Conservation (phyloP, 257 asterid genomes). For the Parsonsia alboflavescens region DNA sequence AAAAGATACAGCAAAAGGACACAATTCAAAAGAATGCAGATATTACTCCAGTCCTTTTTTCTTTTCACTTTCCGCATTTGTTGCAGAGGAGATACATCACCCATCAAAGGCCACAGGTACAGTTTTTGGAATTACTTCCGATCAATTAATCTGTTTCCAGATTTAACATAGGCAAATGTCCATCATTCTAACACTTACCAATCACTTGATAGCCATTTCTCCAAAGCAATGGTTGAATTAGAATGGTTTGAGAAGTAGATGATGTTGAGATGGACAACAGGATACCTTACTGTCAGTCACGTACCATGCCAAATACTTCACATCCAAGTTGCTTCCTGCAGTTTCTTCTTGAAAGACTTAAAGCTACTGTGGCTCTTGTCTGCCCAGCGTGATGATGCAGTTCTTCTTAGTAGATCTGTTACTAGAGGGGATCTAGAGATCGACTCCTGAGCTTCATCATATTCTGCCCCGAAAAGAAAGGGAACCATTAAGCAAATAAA, state of each 20-base stretch:
- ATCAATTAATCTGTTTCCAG: too few relatives aligned
- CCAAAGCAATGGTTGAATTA: neutral
- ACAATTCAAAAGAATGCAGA: neutral
- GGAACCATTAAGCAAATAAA: neutral
- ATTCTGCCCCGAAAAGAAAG: conserved; percentile 41
- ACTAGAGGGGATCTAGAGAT: conserved; percentile 59
- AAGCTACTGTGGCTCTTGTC: conserved; percentile 78
- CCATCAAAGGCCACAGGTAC: neutral
- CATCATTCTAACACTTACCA: neutral
- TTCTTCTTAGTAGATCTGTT: conserved; percentile 56
- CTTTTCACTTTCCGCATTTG: neutral
- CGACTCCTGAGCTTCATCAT: conserved; percentile 52
- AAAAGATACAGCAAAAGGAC: neutral
- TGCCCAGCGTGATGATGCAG: conserved; percentile 69
- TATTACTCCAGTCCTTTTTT: neutral
- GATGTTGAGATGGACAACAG: too few relatives aligned
- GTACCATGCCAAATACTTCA: conserved; percentile 34
- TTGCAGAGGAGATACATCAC: neutral
- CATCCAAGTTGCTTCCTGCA: conserved; percentile 67
- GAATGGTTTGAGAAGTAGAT: neutral
- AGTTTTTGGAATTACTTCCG: too few relatives aligned
- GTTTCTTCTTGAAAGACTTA: conserved; percentile 66
- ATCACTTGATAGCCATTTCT: conserved; percentile 5
- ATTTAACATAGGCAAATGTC: neutral
- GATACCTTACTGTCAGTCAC: neutral